Evolutionary conservation across 139 green algal genomes (phyloP).

Genomic region (Eudorina sp.): DNA sequence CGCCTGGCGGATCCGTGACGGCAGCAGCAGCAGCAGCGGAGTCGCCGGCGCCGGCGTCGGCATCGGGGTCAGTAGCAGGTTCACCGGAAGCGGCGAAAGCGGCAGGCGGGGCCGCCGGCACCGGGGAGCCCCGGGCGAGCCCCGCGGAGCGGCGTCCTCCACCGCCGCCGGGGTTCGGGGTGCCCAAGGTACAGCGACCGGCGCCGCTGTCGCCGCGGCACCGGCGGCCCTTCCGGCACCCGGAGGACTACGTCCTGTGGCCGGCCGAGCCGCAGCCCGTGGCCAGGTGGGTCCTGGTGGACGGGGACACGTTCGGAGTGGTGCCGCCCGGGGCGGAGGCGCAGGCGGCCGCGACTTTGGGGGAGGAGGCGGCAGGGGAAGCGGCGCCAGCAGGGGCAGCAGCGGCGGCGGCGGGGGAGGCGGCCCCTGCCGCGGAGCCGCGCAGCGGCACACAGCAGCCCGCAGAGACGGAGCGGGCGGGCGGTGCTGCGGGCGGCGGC

Average conservation of each 20-base stretch:
- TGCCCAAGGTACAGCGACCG: not conserved
- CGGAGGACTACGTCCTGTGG: not conserved
- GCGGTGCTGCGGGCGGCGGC: not conserved
- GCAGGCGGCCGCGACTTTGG: not conserved
- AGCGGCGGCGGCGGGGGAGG: not conserved
- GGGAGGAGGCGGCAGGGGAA: not conserved
- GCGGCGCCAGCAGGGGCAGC: not conserved
- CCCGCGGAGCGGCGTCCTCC: not conserved
- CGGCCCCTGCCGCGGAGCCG: not conserved
- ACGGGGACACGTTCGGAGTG: not conserved
- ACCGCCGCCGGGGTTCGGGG: not conserved
- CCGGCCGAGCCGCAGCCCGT: not conserved
- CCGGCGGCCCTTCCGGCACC: not conserved
- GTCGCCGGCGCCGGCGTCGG: not conserved
- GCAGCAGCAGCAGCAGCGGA: not conserved
- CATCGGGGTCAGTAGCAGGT: not conserved
- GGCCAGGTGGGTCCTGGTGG: conserved; percentile 5
- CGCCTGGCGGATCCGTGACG: not conserved
- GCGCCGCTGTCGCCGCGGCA: not conserved
- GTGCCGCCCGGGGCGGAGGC: not conserved
- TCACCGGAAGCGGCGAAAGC: not conserved
- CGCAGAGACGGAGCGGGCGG: not conserved
- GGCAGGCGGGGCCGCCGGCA: not conserved
- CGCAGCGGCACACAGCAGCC: not conserved
- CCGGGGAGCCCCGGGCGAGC: not conserved